Evolutionary conservation across 164 flowering plant species (phyloP), one percentile per base, ranked within the genome.

Genomic region (Chimonanthus praecox): DNA sequence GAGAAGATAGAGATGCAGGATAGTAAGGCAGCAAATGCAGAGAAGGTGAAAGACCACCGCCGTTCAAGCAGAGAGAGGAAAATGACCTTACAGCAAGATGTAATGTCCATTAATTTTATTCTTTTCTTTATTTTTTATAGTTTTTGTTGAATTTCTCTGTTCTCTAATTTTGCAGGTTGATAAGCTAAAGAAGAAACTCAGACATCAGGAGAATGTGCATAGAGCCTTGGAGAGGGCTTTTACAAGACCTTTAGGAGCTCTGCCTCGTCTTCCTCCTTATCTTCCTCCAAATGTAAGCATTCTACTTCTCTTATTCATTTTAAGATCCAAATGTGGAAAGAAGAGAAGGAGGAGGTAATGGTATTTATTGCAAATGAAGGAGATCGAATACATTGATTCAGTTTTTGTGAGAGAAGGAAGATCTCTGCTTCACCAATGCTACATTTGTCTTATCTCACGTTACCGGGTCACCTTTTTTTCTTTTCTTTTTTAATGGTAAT

Each of bases 211-310:
- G 81, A 88, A 85, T 75, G 88, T 94, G 61, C 97, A 91, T 73
- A 81, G 95, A 82, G 98, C 95, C 68, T 72, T 94, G 75, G 89
- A 92, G 77, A 88, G 98, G 71, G 97, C 98, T 70, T 91, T 90
- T 67, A 87, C 79, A 2, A 86, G 98, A 72, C 98, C 98, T 54
- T 65, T 92, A 77, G 98, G 98, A 74, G 86, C 94, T 80, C 83
- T 94, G 8, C 98, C 98, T 78, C 97, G 98, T 68, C 88, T 94
- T 58, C 98, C 97, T 58, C 94, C 97, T 61, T 92, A 88, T 83
- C 97, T 94, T 21, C 94, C 97, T 68, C 80, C 87, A 47, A 6
- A 81, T 75, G 97, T 94, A 58, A 83, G 93, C 86, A 72, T 46
- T 43, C 6, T 33, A 49, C 44, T 67, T 20, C 33, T 15, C 3